These are phyloP conservation scores for Yamadazyma laniorum DNA, from an alignment of 805 yeast genomes.

Conservation along the genomic window DNA sequence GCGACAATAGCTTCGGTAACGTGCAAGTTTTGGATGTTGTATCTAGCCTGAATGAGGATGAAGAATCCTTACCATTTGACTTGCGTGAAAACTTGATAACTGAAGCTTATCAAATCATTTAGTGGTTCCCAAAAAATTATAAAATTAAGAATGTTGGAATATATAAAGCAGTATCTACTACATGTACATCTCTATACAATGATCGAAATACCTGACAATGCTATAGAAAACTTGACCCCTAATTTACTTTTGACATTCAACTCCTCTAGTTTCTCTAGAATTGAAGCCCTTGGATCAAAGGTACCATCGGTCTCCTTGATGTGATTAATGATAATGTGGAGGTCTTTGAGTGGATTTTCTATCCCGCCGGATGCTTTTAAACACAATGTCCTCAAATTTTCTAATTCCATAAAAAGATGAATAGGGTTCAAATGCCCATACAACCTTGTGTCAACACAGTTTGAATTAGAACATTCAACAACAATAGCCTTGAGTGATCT, in stretches of 20 bases:
- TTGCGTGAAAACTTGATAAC: constrained; percentile 55
- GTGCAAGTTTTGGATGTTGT: constrained; percentile 64
- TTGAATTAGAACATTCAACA: constrained; percentile 69
- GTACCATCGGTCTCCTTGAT: constrained; percentile 35
- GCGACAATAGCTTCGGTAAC: constrained; percentile 55
- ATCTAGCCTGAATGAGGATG: constrained; percentile 39
- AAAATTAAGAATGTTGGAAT: not conserved
- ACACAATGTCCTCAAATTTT: constrained; percentile 19
- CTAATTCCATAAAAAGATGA: constrained; percentile 58
- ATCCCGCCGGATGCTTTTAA: constrained; percentile 8
- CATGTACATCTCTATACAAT: constrained; percentile 10
- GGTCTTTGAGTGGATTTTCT: constrained; percentile 37
- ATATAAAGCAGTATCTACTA: not conserved
- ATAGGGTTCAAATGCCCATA: constrained; percentile 83
- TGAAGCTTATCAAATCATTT: constrained; percentile 53
- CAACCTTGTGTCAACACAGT: constrained; percentile 44
- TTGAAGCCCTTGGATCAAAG: constrained; percentile 57
- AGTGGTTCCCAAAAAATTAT: no score
- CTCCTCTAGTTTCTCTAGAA: constrained; percentile 48
- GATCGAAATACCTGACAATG: constrained; percentile 53
- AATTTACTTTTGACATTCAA: constrained; percentile 35
- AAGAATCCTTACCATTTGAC: constrained; percentile 66
- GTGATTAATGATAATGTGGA: constrained; percentile 49
- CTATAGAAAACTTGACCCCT: constrained; percentile 49
- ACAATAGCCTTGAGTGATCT: constrained; percentile 51